Evolutionary conservation across 2,329 filamentous ascomycete genomes (phyloP).

Genomic region (Nigrospora sphaerica): DNA sequence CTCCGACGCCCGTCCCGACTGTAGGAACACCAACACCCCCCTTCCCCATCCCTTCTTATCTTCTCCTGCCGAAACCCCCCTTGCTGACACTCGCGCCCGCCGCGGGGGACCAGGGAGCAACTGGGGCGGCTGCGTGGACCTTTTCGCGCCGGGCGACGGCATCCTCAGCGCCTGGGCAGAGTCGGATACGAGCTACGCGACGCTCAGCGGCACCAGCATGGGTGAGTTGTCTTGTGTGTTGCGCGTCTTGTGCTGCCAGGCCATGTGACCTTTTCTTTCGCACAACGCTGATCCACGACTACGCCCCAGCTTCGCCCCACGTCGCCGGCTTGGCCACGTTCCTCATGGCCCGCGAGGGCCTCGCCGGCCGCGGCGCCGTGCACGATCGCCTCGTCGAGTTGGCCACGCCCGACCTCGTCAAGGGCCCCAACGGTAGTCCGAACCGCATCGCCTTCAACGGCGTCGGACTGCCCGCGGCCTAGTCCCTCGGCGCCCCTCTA

Average conservation of each 20-base stretch:
- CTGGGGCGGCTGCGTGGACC: constrained; percentile 15
- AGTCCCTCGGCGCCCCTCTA: too few species aligned
- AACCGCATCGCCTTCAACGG: constrained; percentile 20
- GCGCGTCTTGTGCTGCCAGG: too few species aligned
- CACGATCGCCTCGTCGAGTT: constrained; percentile 10
- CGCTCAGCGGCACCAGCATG: constrained; percentile 18
- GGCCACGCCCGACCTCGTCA: constrained; percentile 12
- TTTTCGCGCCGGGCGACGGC: constrained; percentile 17
- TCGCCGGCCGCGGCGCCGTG: constrained; percentile 8
- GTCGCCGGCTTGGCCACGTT: constrained; percentile 18
- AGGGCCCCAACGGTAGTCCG: constrained; percentile 12
- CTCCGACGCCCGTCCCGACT: constrained; percentile 12
- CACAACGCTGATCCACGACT: neutral
- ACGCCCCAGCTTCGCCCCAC: constrained; percentile 12
- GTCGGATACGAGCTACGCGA: constrained; percentile 8
- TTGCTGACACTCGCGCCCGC: too few species aligned
- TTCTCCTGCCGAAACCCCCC: too few species aligned
- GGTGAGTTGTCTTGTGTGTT: too few species aligned
- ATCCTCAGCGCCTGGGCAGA: constrained; percentile 14
- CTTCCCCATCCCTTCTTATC: too few species aligned
- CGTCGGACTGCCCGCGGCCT: constrained; percentile 2
- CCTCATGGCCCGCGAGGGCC: constrained; percentile 14
- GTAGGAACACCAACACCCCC: too few species aligned
- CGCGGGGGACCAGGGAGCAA: constrained; percentile 14
- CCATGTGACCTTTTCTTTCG: neutral